Evolutionary conservation across 176 grass and related monocot species (phyloP), one percentile per base, ranked within the genome.

Genomic region (Lolium rigidum): DNA sequence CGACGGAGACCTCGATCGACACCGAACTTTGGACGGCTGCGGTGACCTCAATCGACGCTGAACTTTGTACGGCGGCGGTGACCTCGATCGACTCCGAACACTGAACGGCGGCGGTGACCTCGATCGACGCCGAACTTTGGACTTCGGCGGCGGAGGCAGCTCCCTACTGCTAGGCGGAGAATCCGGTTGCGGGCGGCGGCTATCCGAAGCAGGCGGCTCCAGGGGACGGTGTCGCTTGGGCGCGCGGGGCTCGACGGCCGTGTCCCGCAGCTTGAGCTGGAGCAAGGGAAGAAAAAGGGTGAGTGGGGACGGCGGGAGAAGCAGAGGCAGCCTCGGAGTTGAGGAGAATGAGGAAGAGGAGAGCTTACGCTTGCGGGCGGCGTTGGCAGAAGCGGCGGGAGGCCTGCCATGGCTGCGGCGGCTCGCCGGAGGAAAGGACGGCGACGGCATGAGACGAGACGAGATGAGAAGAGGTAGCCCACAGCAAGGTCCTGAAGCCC

Each of bases 261-360:
- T 24, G 58, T 43, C 22, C 21, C 59, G 58, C 58, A 64, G 58
- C 15, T 80, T 64, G 58, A 80, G 58, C 58, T 64, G 21, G 58
- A 64, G 58, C 21, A 80, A 64, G 78, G 22, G 78, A 48, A 48
- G 21, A 80, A 80, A 80, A 22, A 47, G 5, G 20, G 9, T 60
- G n/a, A 64, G 58, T 21, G 16, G 2, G 1, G 52, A 55, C 39
- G 39, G 12, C 58, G 7, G 14, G 78, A 80, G 21, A 62, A 16
- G 41, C 8, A 28, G 58, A 63, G 0, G 13, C 21, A 10, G 7
- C n/a, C 13, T 11, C 44, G 1, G 78, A 80, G 59, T 10, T 10
- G 58, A 80, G 39, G 8, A 64, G 58, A 21, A 75, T 22, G 47
- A 6, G 35, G 10, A 78, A 54, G 17, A 79, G 39, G 77, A 64